Base-by-base conservation (phyloP, 805 yeast species). In the Dipodascus albidus region DNA sequence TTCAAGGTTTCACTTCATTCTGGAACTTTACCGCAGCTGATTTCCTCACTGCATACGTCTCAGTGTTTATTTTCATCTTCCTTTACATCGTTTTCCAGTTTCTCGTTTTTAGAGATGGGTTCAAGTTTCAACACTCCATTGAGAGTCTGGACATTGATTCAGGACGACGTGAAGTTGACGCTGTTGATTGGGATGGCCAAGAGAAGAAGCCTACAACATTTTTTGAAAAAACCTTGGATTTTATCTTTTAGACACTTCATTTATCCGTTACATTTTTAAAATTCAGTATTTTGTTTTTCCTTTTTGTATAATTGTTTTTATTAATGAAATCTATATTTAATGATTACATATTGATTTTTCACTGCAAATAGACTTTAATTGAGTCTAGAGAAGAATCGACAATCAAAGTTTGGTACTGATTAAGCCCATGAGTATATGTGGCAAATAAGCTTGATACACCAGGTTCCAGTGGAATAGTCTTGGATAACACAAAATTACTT, bases 1-100 rank as follows among this genome's bases (percentile, higher is more conserved):
- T 88, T 27, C 90, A 85, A 69, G 85, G 87, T 74, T 87, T 90
- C 87, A 75, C 83, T 55, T 89, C 93, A 3, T 70, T 85, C 33
- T 27, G 33, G 33, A 11, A 27, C 33, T 27, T 27, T 11, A 27
- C 33, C 11, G 33, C 33, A 6, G 33, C 33, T 27, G 11, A 11
- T 27, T 27, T 27, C 33, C 33, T 27, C 11, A 27, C 33, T 27
- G 33, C 33, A 6, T 27, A 27, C 11, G 33, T 27, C 33, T 27
- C 33, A 27, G 33, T 27, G 9, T 27, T 27, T 27, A 11, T 27
- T 6, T 27, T 27, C 33, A 6, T 27, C 11, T 27, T 27, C 33
- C 33, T 27, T 6, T 27, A 27, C 33, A 6, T 27, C 11, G 9
- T 27, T 6, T 27, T 27, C 33, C 33, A 27, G 11, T 27, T 27